Evolutionary conservation across 768 basidiomycete species (phyloP).

Genomic region (Boletus bicolor): DNA sequence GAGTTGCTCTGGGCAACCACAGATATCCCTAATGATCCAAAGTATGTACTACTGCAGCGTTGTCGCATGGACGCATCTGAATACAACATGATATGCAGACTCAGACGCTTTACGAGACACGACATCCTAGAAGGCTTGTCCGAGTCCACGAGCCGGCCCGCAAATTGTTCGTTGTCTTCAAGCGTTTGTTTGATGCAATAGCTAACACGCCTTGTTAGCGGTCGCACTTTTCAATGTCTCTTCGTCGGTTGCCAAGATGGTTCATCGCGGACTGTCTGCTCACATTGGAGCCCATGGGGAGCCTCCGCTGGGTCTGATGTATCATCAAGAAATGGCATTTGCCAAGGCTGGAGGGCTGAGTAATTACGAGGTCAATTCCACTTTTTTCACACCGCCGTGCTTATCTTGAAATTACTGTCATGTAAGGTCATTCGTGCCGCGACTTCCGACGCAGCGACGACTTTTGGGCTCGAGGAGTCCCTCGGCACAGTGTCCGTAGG

Average conservation of each 20-base stretch:
- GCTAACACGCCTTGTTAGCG: conserved; percentile 36
- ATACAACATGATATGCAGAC: conserved; percentile 33
- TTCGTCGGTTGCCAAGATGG: conserved; percentile 64
- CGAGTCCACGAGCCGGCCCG: conserved; percentile 59
- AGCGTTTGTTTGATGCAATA: not conserved
- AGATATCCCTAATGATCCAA: conserved; percentile 65
- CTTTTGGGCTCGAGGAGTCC: conserved; percentile 59
- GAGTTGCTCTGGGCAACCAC: conserved; percentile 64
- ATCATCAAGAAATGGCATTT: conserved; percentile 73
- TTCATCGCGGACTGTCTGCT: conserved; percentile 54
- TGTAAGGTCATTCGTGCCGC: conserved; percentile 63
- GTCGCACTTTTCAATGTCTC: conserved; percentile 69
- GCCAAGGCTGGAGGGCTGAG: conserved; percentile 59
- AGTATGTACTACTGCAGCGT: conserved; percentile 38
- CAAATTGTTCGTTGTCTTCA: conserved; percentile 45
- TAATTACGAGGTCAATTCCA: conserved; percentile 58
- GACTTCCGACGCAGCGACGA: conserved; percentile 60
- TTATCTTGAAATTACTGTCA: not conserved
- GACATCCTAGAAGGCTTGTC: conserved; percentile 57
- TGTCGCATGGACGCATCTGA: not conserved
- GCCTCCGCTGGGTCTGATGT: conserved; percentile 69
- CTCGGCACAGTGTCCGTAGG: conserved; percentile 61
- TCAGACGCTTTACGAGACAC: conserved; percentile 62
- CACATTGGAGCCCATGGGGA: conserved; percentile 78
- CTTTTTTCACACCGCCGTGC: not conserved